These are phyloP conservation scores for Cladophialophora yegresii DNA, from an alignment of 2,329 filamentous ascomycete genomes.

Conservation along the genomic window DNA sequence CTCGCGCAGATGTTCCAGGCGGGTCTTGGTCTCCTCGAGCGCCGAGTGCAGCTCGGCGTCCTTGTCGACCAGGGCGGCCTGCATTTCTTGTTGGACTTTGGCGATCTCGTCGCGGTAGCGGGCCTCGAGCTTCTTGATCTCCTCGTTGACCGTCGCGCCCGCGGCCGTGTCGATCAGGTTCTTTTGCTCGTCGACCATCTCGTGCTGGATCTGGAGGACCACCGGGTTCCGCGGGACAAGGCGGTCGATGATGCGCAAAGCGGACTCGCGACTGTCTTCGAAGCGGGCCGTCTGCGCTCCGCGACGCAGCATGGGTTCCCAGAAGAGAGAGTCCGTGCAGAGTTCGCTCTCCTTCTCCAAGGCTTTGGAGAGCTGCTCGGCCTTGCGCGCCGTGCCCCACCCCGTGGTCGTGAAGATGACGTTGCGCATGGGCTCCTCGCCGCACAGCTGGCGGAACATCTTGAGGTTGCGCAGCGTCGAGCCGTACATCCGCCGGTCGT, in stretches of 20 bases:
- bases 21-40: background rate
- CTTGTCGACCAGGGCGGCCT: background rate
- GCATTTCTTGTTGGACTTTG: background rate
- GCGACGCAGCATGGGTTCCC: background rate
- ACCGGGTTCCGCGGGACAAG: background rate
- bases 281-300: background rate
- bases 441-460: conserved; percentile 27
- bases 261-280: conserved; percentile 5
- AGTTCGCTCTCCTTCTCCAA: background rate
- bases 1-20: background rate
- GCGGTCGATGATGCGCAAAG: conserved; percentile 8
- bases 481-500: conserved; percentile 18
- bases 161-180: conserved; percentile 17
- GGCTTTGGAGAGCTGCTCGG: background rate
- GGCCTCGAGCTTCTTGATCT: conserved; percentile 4
- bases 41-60: background rate
- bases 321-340: background rate
- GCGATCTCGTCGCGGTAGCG: background rate
- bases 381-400: conserved; percentile 13
- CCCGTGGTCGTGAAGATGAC: conserved; percentile 23
- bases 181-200: conserved; percentile 19
- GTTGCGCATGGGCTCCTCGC: background rate
- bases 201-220: conserved; percentile 13
- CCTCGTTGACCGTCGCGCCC: conserved; percentile 6
- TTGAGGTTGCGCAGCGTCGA: conserved; percentile 21